Evolutionary conservation across 2,329 filamentous ascomycete genomes (phyloP), one percentile per base, ranked within the genome.

Genomic region (Clonostachys solani): DNA sequence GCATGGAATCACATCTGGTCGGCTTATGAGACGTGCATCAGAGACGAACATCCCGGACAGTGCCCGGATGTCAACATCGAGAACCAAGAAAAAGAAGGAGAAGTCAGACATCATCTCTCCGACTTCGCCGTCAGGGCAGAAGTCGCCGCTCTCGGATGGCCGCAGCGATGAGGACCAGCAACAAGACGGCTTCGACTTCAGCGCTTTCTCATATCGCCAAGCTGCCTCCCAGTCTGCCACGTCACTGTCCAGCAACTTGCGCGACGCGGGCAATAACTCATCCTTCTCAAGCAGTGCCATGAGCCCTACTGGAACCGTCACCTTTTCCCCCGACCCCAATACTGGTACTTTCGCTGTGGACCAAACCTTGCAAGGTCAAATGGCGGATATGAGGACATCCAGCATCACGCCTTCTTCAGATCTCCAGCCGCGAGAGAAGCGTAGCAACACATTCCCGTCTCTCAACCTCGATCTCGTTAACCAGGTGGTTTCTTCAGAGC

Each of bases 371-470:
- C 18, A 34, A 35, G 37, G 44, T 33, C 40, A 33, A 5, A 29
- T 29, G 12, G 23, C 23, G 23, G 23, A 29, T 29, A 29, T 29
- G 9, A 29, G 23, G 23, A 29, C 23, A 29, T 29, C n/a, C 13
- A 34, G 33, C 18, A 9, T 33, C 8, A 40, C 43, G 10, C 19
- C 16, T 15, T 33, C 9, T n/a, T 40, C 18, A 18, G 33, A 33
- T 12, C 34, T 19, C 13, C 15, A 44, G 33, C 79, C 89, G 47
- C 89, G 88, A n/a, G 63, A 62, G 47, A 67, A 67, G 49, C 79
- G 90, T 59, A 94, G 89, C 63, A 90, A 95, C 64, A 95, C 90
- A 0, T 91, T 95, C 52, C 89, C 91, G 2, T 83, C 85, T 41
- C 71, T 89, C 40, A 83, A 82, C 47, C 73, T 86, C 41, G 84